Percentiles rank a stretch among this genome's conserved stretches.
phyloP scores from a whole-genome alignment of 257 asterid genomes.

The Prunella vulgaris region DNA sequence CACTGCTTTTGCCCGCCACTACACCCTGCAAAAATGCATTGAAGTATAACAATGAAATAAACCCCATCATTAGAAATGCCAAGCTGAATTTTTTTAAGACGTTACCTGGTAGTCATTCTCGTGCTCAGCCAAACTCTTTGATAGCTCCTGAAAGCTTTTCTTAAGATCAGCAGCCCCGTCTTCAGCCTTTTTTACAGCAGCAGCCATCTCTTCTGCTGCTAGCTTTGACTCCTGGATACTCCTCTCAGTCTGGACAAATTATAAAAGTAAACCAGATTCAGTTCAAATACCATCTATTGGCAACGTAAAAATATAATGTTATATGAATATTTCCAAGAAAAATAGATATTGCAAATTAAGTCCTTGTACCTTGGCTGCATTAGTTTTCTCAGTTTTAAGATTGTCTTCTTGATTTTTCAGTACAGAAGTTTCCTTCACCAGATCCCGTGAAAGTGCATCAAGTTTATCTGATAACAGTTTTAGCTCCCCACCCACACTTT shows the following conservation, averaged over 20 bases:
- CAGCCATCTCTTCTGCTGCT: constrained; percentile 68
- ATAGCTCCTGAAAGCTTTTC: constrained; percentile 59
- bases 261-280: constrained; percentile 14
- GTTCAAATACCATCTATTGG: constrained; percentile 2
- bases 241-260: constrained; percentile 51
- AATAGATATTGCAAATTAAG: not conserved
- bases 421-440: constrained; percentile 74
- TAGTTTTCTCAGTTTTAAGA: constrained; percentile 63
- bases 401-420: constrained; percentile 69
- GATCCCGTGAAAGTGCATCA: constrained; percentile 70
- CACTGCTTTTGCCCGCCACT: constrained; percentile 90
- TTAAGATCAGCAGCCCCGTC: constrained; percentile 80
- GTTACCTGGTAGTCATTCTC: constrained; percentile 91
- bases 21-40: constrained; percentile 58
- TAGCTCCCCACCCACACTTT: constrained; percentile 86
- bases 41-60: constrained; percentile 3
- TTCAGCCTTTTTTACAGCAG: constrained; percentile 66
- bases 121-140: constrained; percentile 73
- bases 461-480: constrained; percentile 70
- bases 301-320: not conserved
- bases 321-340: not conserved
- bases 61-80: not conserved
- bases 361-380: constrained; percentile 55
- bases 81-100: not conserved
- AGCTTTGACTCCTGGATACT: constrained; percentile 70